Conservation (phyloP, 768 basidiomycete genomes). For the Suillus occidentalis region DNA sequence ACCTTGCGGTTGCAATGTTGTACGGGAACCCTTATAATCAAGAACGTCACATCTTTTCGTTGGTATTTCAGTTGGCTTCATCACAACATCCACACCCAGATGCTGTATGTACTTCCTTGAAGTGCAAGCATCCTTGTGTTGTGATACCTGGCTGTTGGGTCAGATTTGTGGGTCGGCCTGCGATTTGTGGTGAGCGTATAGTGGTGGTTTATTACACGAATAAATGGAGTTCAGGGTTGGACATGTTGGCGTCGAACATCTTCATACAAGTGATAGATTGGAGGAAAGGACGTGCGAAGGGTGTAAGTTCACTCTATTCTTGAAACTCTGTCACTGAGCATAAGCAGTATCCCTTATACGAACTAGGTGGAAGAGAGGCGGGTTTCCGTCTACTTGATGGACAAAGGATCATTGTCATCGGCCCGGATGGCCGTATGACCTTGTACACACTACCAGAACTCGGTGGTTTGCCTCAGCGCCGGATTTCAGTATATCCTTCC, state of each 20-base stretch:
- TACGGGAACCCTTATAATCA: rapidly evolving
- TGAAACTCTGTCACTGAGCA: not conserved
- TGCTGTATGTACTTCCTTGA: not conserved
- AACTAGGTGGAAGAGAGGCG: not conserved
- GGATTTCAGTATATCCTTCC: not conserved
- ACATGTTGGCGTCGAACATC: not conserved
- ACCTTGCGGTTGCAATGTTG: not conserved
- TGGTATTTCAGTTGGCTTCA: not conserved
- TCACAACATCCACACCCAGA: not conserved
- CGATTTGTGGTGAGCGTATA: not conserved
- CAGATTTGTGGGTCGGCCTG: not conserved
- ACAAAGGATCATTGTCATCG: not conserved
- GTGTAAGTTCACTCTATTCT: not conserved
- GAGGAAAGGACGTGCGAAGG: not conserved
- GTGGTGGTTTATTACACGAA: not conserved
- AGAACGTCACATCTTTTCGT: not conserved
- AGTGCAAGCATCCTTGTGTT: not conserved
- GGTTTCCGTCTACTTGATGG: not conserved
- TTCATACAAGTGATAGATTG: slow-evolving; percentile 2
- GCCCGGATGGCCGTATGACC: not conserved
- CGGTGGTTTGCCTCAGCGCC: not conserved
- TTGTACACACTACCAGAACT: not conserved
- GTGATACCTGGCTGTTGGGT: not conserved
- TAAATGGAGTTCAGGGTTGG: not conserved
- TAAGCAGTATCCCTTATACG: not conserved